Conservation (phyloP, 805 yeast genomes). For the Gaillardinia entomophila region DNA sequence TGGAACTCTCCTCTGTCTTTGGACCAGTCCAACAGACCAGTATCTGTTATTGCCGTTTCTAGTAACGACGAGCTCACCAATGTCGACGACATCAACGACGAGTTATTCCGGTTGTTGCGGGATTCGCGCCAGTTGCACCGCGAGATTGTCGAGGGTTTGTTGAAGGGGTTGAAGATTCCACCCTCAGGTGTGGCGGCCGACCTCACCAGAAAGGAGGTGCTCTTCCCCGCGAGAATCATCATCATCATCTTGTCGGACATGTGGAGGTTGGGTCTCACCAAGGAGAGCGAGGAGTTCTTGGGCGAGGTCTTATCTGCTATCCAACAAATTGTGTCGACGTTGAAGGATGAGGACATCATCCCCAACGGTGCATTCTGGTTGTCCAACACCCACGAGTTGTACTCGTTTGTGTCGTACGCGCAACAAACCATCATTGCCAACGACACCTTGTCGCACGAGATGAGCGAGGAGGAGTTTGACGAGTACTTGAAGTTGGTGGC, state of each 20-base stretch:
- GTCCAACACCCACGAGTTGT: slow-evolving; percentile 91
- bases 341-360: slow-evolving; percentile 81
- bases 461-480: slow-evolving; percentile 85
- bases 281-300: slow-evolving; percentile 84
- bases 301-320: slow-evolving; percentile 86
- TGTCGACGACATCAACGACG: slow-evolving; percentile 68
- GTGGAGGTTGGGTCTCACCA: slow-evolving; percentile 96
- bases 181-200: slow-evolving; percentile 79
- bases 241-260: slow-evolving; percentile 89
- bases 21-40: slow-evolving; percentile 49
- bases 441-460: slow-evolving; percentile 70
- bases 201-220: slow-evolving; percentile 79
- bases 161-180: slow-evolving; percentile 82
- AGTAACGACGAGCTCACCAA: slow-evolving; percentile 43
- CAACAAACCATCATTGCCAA: slow-evolving; percentile 86
- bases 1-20: slow-evolving; percentile 28
- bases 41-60: slow-evolving; percentile 56
- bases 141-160: slow-evolving; percentile 81
- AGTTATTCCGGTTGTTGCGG: slow-evolving; percentile 62
- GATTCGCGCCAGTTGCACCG: slow-evolving; percentile 68
- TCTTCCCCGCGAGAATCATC: slow-evolving; percentile 93
- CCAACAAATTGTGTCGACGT: slow-evolving; percentile 73
- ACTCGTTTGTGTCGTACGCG: slow-evolving; percentile 91
- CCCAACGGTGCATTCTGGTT: slow-evolving; percentile 97
- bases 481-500: slow-evolving; percentile 86